Conservation (phyloP, 257 asterid species). For the Solanum dulcamara region DNA sequence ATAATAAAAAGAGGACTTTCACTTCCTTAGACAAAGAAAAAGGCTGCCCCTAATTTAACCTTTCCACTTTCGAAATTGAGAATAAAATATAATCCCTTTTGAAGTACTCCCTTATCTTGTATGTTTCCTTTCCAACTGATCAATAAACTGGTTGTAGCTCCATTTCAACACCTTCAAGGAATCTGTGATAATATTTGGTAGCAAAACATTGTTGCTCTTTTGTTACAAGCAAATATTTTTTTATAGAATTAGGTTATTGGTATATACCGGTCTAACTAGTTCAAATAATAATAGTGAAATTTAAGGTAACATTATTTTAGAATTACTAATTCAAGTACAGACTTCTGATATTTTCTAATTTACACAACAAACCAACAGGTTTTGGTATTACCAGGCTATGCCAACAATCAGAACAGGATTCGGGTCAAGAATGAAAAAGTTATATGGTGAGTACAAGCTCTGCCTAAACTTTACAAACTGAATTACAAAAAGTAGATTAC, state of each 20-base stretch:
- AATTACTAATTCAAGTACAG: not conserved
- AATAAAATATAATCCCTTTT: not conserved
- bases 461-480: not conserved
- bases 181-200: not conserved
- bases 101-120: not conserved
- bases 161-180: not conserved
- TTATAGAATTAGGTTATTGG: not conserved
- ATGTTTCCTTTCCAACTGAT: not conserved
- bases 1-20: not conserved
- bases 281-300: not conserved
- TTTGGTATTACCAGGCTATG: not conserved
- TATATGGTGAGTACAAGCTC: not conserved
- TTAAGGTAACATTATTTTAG: not conserved
- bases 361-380: not conserved
- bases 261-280: not conserved
- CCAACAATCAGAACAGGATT: not conserved
- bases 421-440: not conserved
- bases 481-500: slow-evolving; percentile 18
- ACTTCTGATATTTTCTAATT: not conserved
- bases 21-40: not conserved
- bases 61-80: not conserved
- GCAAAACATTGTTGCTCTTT: not conserved
- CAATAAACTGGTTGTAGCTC: not conserved
- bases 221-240: not conserved
- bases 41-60: not conserved